phyloP scores from a whole-genome alignment of 1,284 basidiomycete genomes.

The Ceratobasidium sp. region DNA sequence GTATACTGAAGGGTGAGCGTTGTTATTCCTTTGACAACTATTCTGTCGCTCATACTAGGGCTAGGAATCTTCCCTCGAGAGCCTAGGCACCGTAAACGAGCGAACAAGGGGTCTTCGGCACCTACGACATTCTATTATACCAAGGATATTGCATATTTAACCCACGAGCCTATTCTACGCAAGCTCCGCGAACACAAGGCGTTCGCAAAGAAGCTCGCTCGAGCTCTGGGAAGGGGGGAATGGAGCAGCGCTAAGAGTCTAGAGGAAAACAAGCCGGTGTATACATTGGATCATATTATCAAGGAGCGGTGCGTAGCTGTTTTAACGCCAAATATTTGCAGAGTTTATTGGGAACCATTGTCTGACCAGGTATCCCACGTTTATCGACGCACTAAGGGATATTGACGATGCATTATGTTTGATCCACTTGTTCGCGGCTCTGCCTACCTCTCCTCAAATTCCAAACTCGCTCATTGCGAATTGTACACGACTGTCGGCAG shows the following conservation, averaged over 20 bases:
- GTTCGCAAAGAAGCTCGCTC: conserved; percentile 96
- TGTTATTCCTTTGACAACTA: conserved; percentile 24
- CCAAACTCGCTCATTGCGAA: conserved; percentile 89
- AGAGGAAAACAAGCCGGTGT: conserved; percentile 91
- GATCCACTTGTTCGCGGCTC: conserved; percentile 90
- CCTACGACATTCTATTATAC: conserved; percentile 98
- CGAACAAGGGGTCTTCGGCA: conserved; percentile 97
- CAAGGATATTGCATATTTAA: conserved; percentile 97
- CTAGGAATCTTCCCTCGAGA: conserved; percentile 97
- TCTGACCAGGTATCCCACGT: conserved; percentile 88
- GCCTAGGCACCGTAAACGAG: conserved; percentile 90
- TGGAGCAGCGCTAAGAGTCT: conserved; percentile 96
- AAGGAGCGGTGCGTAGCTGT: conserved; percentile 83
- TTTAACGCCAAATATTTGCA: not conserved
- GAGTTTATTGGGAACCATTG: not conserved
- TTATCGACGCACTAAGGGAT: conserved; percentile 94
- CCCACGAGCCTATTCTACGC: conserved; percentile 96
- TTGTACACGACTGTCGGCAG: conserved; percentile 88
- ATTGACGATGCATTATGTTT: conserved; percentile 98
- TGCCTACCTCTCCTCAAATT: conserved; percentile 86
- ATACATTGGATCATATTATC: conserved; percentile 94
- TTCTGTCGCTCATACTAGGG: conserved; percentile 16
- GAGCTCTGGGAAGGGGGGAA: conserved; percentile 93
- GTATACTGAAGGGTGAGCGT: conserved; percentile 92
- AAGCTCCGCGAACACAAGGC: conserved; percentile 98